Evolutionary conservation across 2,329 filamentous ascomycete genomes (phyloP), one percentile per base, ranked within the genome.

Genomic region (Aspergillus carbonarius): DNA sequence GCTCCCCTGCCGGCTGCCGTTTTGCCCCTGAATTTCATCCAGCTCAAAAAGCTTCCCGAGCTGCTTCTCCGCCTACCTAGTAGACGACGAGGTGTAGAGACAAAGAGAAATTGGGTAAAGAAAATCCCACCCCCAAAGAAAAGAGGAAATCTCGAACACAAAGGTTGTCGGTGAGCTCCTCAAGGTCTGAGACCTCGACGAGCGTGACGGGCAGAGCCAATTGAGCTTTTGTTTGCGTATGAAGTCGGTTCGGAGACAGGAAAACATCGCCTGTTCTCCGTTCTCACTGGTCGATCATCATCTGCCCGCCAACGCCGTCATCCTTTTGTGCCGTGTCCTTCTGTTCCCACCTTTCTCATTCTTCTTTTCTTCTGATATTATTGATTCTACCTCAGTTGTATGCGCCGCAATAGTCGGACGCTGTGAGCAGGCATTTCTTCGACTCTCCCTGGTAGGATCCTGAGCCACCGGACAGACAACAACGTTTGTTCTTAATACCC

Each of bases 331-430:
- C 20, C 35, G 51, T 39, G 59, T 64, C 55, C 58, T 55, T 59
- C 58, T 55, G 59, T 57, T 55, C 48, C 61, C 60, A 46, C 58
- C 47, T 61, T 58, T 56, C 44, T 57, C 54, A 49, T 62, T 59
- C 47, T 63, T 63, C 67, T 58, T 61, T 61, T 61, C 55, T 56
- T 55, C 47, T 25, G 32, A 30, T 44, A 51, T 35, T 49, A 51
- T 59, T 59, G 55, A 27, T 60, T 63, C 62, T 59, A 58, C 68
- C 60, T 64, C 66, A 63, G 66, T 68, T 69, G 61, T 63, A 70
- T 66, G 70, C 69, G 69, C 71, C 72, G 72, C 71, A 59, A 65
- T 60, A 68, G 70, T 65, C 66, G 71, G 72, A 72, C 66, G 68
- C 68, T 69, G 71, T 72, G 71, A 75, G 70, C 72, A 71, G 70